Base-by-base conservation (phyloP, 2,329 filamentous ascomycete species). In the Teratosphaeria destructans region DNA sequence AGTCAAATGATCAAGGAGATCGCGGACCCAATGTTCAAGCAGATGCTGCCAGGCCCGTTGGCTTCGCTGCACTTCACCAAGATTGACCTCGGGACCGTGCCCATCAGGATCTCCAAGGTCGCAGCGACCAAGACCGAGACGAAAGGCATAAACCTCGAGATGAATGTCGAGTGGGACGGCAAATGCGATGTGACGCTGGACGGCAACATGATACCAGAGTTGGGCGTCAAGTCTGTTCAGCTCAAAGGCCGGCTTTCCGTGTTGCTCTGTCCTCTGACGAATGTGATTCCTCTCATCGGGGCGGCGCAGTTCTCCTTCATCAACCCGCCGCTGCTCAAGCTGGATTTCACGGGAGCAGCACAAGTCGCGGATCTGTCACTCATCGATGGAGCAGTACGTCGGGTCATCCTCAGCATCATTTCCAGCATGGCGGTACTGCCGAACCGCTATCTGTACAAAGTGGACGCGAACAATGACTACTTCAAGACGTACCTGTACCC, bases 251-350 rank as follows among this genome's bases (percentile, higher is more conserved):
- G 77, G 43, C 69, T 80, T 2, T 75, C 71, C 1, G 66, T 80
- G 10, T 61, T 80, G 23, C 74, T 80, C 0, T 74, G 70, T 56
- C 78, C 78, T 1, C 61, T 80, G 64, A 78, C 72, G 1, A 75
- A 79, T 49, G 63, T 77, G 39, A 75, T 80, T 39, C 78, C 78
- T 12, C 67, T 79, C 61, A 77, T 79, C 49, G 78, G 78, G 3
- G 78, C 78, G 14, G 74, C 74, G 0, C 78, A 80, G 66, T 71
- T 80, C 0, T 70, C 77, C 26, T 80, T 80, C 66, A 77, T 80
- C 70, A 80, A 80, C 67, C 75, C 75, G 1, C 78, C 78, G 0
- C 65, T 66, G 32, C 72, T 80, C 34, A 72, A 76, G 55, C 73
- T 80, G 19, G 74, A 78, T 65, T 80, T 78, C 62, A 79, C 78